phyloP scores from a whole-genome alignment of 208 protist genomes.

The Trypanosoma cruzi region DNA sequence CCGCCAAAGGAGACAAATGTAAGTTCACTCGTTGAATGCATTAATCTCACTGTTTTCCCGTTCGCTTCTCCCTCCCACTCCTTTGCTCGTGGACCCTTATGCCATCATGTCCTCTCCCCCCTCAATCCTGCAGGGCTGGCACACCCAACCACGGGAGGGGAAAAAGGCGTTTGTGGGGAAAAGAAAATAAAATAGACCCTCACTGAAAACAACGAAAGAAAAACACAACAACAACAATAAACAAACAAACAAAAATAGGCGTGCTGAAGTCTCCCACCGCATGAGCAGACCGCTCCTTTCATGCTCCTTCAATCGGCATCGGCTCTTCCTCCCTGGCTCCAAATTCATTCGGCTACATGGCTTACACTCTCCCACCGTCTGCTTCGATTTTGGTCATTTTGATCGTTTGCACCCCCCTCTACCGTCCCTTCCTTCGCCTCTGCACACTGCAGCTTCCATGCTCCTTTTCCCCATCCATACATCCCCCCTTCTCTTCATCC shows the following conservation, averaged over 20 bases:
- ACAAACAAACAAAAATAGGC: background rate
- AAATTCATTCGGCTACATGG: background rate
- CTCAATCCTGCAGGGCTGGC: background rate
- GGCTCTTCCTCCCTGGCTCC: background rate
- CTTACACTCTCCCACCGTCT: background rate
- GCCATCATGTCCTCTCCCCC: background rate
- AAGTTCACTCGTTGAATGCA: background rate
- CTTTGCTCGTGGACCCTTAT: too few species aligned
- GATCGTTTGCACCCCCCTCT: background rate
- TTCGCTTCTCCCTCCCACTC: slow-evolving; percentile 4
- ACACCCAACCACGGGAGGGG: background rate
- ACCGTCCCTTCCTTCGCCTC: background rate
- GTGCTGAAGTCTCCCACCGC: background rate
- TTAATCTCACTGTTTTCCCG: slow-evolving; percentile 6
- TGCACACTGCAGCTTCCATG: background rate
- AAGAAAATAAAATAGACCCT: background rate
- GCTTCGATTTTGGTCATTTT: background rate
- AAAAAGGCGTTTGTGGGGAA: background rate
- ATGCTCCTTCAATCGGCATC: background rate
- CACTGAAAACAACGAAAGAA: background rate
- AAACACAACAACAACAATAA: background rate
- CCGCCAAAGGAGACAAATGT: too few species aligned
- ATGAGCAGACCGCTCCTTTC: background rate
- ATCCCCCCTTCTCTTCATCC: too few species aligned
- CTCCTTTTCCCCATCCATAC: background rate